Evolutionary conservation across 2,329 filamentous ascomycete species (phyloP), one percentile per base, ranked within the genome.

Genomic region (Periconia macrospinosa): DNA sequence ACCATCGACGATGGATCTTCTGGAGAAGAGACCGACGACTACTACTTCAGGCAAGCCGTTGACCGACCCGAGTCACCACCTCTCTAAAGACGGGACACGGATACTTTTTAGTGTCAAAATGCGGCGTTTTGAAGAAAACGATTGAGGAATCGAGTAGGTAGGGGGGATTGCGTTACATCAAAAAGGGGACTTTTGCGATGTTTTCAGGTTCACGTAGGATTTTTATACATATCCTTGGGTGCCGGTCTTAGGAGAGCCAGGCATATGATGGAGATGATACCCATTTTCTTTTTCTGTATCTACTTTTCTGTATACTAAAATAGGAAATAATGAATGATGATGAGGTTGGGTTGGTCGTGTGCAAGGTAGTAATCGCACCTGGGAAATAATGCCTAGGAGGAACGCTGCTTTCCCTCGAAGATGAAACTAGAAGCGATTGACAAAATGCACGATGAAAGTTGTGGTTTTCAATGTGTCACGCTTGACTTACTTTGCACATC

Each of bases 11-110:
- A 65, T 13, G 53, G 63, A 14, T 53, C 45, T 1, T 67, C 65
- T 58, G 71, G 68, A 1, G 71, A 74, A 35, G 69, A 72, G 27
- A 59, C 71, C 58, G 72, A 72, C 49, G 69, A 72, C n/a, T 68
- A 72, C 44, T 74, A 72, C 45, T 54, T 59, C 41, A 57, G 55
- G 0, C 50, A 71, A 33, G 62, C 64, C 11, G 59, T 69, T 47
- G 63, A 65, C 35, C 50, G 63, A 37, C 57, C 66, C 13, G 58
- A 62, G 44, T 66, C 58, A 41, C 67, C 66, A n/a, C 59, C 57
- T 17, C 44, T 65, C 6, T 65, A 45, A 49, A 40, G 41, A 5
- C 17, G 19, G 20, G 14, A 44, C 33, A 37, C 5, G 5, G 23
- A 37, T 13, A 37, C 5, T 10, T 13, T 37, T 37, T 37, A 3